Base-by-base conservation (phyloP, 2,329 filamentous ascomycete genomes). In the Volutella citrinella region DNA sequence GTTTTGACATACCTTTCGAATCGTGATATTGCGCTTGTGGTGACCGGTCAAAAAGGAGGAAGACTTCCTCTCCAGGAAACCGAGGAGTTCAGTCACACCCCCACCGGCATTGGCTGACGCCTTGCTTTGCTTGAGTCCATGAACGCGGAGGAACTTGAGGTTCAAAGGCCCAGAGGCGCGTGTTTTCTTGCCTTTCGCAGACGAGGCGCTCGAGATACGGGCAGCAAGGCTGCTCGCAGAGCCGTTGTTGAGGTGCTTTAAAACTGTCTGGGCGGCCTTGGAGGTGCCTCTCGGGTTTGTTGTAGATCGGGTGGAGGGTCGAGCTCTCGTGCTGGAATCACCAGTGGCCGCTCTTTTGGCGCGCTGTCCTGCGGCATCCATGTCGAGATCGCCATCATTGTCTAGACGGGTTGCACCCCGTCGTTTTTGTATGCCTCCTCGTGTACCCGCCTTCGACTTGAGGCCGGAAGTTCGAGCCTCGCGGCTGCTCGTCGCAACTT, bases 1-100 rank as follows among this genome's bases (percentile, higher is more conserved):
- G n/a, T 52, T 46, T 43, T 34, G 61, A 84, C 82, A 78, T 85
- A 89, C 85, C 81, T 87, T 87, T 66, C 78, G 80, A 45, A 90
- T 80, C 57, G 72, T 79, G 50, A 86, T 68, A 48, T 69, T 66
- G 52, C 74, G 69, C 53, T 65, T 55, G 56, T 52, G 49, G 28
- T 40, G 51, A 39, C 55, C 51, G 20, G 69, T 69, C 40, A 66
- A 66, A 51, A 78, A 68, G 45, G 70, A 64, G 35, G 72, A 71
- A 28, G 83, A 75, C 60, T 87, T 87, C 52, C 80, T 78, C 63
- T 88, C 82, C 43, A 89, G 63, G 55, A 87, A 88, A 31, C 69
- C 67, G 33, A 88, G 59, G 19, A 88, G 68, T 39, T 78, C 75
- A 40, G 73, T 71, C 17, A 84, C 55, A 14, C 84, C 84, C 30